phyloP scores from a whole-genome alignment of 2,329 filamentous ascomycete species.

The Paramyrothecium roridum region DNA sequence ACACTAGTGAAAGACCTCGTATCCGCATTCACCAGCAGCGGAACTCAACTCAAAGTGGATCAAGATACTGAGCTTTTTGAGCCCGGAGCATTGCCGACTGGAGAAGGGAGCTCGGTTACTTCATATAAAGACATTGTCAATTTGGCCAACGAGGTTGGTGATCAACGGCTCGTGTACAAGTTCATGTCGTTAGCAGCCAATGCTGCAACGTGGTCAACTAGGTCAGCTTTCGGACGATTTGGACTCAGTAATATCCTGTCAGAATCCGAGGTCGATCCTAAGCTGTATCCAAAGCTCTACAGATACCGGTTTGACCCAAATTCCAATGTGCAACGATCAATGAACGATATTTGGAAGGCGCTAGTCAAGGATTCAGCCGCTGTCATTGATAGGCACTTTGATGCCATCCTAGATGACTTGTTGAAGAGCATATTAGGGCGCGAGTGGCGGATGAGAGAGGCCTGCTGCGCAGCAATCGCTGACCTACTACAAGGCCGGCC shows the following conservation, averaged over 20 bases:
- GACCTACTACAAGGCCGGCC: constrained; percentile 82
- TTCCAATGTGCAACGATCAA: constrained; percentile 84
- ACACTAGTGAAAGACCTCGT: constrained; percentile 86
- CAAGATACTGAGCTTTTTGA: constrained; percentile 93
- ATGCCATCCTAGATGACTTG: constrained; percentile 84
- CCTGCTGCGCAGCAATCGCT: constrained; percentile 84
- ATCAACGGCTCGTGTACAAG: constrained; percentile 93
- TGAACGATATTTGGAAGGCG: constrained; percentile 97
- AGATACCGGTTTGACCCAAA: constrained; percentile 96
- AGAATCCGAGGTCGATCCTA: constrained; percentile 83
- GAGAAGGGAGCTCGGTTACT: constrained; percentile 83
- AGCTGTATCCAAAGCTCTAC: constrained; percentile 92
- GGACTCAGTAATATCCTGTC: constrained; percentile 89
- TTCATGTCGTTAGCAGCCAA: constrained; percentile 98
- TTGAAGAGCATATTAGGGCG: constrained; percentile 81
- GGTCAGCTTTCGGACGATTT: constrained; percentile 91
- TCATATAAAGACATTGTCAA: constrained; percentile 98
- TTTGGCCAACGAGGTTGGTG: constrained; percentile 92
- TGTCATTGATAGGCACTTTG: constrained; percentile 78
- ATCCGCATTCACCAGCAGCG: constrained; percentile 78
- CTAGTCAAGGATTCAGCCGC: constrained; percentile 83
- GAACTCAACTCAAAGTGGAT: constrained; percentile 75
- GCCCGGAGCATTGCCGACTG: constrained; percentile 82
- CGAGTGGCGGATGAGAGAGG: constrained; percentile 92
- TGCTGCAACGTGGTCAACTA: constrained; percentile 95